Percentiles rank a stretch among this genome's conserved stretches.
These are phyloP conservation scores for Apodospora peruviana DNA, from an alignment of 495 filamentous ascomycete species.

Conservation along the genomic window DNA sequence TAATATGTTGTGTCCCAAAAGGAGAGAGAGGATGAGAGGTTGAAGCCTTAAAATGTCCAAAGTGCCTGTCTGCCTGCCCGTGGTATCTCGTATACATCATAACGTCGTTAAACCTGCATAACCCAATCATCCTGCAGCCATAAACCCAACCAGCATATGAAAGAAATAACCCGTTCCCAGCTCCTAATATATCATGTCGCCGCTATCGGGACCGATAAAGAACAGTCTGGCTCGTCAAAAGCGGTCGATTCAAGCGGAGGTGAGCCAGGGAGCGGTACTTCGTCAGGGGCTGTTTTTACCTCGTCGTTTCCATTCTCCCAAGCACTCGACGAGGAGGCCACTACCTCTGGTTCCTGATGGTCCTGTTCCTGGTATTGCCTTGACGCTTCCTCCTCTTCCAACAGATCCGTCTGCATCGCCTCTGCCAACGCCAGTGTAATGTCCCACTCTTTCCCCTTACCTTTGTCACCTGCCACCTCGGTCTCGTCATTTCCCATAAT, in stretches of 20 bases:
- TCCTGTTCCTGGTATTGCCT: neutral
- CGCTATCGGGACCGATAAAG: neutral
- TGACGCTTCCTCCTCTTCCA: too few species aligned
- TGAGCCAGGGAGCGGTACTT: constrained; percentile 9
- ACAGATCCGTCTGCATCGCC: neutral
- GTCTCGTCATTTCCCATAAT: too few species aligned
- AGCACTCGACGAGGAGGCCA: too few species aligned
- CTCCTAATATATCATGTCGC: neutral
- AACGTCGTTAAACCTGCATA: constrained; percentile 5
- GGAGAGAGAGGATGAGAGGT: neutral
- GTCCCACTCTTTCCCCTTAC: neutral
- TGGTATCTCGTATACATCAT: constrained; percentile 7
- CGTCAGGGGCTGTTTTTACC: constrained; percentile 4
- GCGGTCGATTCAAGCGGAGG: neutral
- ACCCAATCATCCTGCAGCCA: too few species aligned
- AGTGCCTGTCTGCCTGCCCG: neutral
- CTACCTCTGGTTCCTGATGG: neutral
- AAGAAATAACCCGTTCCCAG: neutral
- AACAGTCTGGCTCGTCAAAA: neutral
- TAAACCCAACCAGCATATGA: too few species aligned
- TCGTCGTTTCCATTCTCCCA: too few species aligned
- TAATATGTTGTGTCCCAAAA: neutral
- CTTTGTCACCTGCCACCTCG: too few species aligned
- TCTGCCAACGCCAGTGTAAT: neutral
- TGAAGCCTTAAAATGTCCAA: too few species aligned